phyloP scores from a whole-genome alignment of 2,329 filamentous ascomycete genomes.

The Allantophomopsis cytisporea region DNA sequence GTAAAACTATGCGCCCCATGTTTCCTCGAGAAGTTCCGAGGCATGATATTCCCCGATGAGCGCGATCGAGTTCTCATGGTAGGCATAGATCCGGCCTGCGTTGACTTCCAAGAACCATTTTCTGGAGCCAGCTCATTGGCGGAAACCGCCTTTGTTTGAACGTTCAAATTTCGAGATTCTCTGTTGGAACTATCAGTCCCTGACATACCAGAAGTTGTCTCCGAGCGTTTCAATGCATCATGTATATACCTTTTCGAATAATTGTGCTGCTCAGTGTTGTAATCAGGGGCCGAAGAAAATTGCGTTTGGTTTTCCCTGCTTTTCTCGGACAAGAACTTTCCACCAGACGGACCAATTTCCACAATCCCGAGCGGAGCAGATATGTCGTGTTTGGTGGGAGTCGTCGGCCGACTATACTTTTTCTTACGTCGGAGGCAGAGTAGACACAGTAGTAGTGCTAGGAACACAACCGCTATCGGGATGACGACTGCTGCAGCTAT shows the following conservation, averaged over 20 bases:
- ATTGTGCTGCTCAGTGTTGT: slow-evolving; percentile 2
- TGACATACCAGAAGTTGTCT: slow-evolving; percentile 5
- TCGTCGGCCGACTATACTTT: background rate
- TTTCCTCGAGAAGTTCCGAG: slow-evolving; percentile 12
- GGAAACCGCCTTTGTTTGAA: slow-evolving; percentile 9
- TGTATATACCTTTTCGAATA: slow-evolving; percentile 1
- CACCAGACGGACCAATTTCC: background rate
- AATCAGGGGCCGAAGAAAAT: slow-evolving; percentile 1
- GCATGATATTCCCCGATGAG: slow-evolving; percentile 6
- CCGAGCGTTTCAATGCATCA: slow-evolving; percentile 6
- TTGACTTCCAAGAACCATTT: slow-evolving; percentile 12
- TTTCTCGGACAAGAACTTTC: background rate
- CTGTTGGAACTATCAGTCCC: slow-evolving; percentile 4
- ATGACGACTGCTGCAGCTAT: slow-evolving; percentile 12
- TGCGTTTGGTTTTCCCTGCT: background rate
- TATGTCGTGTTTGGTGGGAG: slow-evolving; percentile 9
- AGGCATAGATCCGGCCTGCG: slow-evolving; percentile 9
- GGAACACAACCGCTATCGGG: slow-evolving; percentile 7
- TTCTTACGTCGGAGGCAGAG: slow-evolving; percentile 9
- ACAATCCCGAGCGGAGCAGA: slow-evolving; percentile 8
- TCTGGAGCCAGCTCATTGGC: slow-evolving; percentile 10
- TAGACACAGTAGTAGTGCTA: slow-evolving; percentile 7
- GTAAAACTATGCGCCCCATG: no score
- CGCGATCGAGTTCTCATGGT: slow-evolving; percentile 8
- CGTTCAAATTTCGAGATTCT: slow-evolving; percentile 4